A percentile compares a stretch with the other conserved stretches of the same genome.
These are phyloP conservation scores for Colletotrichum sp. DNA, from an alignment of 2,329 filamentous ascomycete species.

Conservation along the genomic window DNA sequence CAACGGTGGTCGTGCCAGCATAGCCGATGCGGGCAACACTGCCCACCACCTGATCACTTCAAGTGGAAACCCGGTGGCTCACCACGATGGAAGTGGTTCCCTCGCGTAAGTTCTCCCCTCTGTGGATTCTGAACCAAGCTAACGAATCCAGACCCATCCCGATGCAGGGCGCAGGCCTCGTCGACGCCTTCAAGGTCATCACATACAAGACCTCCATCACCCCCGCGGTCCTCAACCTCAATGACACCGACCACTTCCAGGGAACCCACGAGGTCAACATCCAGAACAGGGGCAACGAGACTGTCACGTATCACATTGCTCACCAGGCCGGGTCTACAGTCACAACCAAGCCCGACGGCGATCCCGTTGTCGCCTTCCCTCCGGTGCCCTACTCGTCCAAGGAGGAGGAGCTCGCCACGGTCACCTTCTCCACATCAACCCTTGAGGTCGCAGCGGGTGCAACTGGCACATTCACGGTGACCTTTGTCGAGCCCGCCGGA, in stretches of 20 bases:
- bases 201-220: conserved; percentile 35
- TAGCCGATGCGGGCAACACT: not conserved
- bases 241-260: conserved; percentile 64
- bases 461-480: conserved; percentile 49
- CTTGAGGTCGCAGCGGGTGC: conserved; percentile 47
- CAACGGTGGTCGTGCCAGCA: conserved; percentile 19
- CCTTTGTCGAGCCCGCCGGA: conserved; percentile 36
- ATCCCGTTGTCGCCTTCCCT: conserved; percentile 38
- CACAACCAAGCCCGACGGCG: conserved; percentile 50
- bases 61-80: conserved; percentile 9
- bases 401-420: conserved; percentile 40
- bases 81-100: conserved; percentile 1
- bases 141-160: not conserved
- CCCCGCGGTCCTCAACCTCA: conserved; percentile 63
- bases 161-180: conserved; percentile 54
- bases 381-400: conserved; percentile 38
- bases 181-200: conserved; percentile 57
- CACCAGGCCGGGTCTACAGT: conserved; percentile 56
- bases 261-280: conserved; percentile 56
- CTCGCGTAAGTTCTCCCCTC: not conserved
- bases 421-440: conserved; percentile 45
- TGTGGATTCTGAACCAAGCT: not conserved
- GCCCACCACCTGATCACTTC: not conserved
- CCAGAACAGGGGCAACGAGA: conserved; percentile 53
- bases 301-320: conserved; percentile 56